Evolutionary conservation across 179 eudicot genomes (phyloP).

Genomic region (Gypsophila paniculata): DNA sequence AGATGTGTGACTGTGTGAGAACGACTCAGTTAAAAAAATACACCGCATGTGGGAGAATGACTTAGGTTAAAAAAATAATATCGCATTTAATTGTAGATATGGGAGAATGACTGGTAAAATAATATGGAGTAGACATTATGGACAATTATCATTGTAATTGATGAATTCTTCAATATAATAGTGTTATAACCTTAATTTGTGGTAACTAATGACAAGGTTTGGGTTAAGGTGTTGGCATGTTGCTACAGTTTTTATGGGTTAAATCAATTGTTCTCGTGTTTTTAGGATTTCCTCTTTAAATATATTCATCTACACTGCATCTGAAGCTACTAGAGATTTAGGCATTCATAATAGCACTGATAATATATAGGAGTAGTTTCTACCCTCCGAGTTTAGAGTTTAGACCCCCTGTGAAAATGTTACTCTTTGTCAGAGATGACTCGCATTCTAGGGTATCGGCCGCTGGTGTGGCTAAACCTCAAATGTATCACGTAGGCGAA

Average conservation of each 20-base stretch:
- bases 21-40: too few relatives aligned
- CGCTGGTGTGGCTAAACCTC: slow-evolving; percentile 16
- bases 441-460: slow-evolving; percentile 14
- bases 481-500: too few relatives aligned
- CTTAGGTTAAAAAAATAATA: neutral
- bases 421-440: slow-evolving; percentile 17
- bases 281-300: neutral
- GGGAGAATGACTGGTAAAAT: slow-evolving; percentile 6
- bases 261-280: slow-evolving; percentile 14
- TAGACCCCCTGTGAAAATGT: slow-evolving; percentile 7
- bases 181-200: slow-evolving; percentile 1
- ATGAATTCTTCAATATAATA: slow-evolving; percentile 9
- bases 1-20: too few relatives aligned
- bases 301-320: neutral
- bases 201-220: slow-evolving; percentile 21
- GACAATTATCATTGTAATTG: slow-evolving; percentile 8
- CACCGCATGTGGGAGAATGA: neutral
- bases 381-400: slow-evolving; percentile 10
- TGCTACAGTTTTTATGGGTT: slow-evolving; percentile 14
- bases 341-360: slow-evolving; percentile 11
- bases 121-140: neutral
- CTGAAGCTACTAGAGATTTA: neutral
- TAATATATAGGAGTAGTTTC: slow-evolving; percentile 16
- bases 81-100: neutral
- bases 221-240: slow-evolving; percentile 3